A percentile compares a stretch with the other conserved stretches of the same genome.
phyloP scores from a whole-genome alignment of 106 monocot species.

The Vanilla planifolia region DNA sequence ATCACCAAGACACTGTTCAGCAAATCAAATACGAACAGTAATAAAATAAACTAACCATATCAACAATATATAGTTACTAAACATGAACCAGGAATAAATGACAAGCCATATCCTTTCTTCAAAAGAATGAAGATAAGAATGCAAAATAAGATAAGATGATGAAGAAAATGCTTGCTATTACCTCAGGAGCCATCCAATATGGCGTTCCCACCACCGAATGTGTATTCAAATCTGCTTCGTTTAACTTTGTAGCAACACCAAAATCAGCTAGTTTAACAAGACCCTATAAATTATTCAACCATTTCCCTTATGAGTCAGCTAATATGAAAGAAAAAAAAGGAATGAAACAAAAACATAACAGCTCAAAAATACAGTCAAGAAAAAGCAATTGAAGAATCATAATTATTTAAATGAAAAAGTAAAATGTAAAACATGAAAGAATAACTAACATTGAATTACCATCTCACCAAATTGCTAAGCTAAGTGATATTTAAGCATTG shows the following conservation, averaged over 20 bases:
- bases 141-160: background rate
- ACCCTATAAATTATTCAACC: constrained; percentile 46
- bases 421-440: too few species aligned
- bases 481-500: too few species aligned
- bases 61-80: background rate
- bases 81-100: background rate
- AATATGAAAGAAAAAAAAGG: background rate
- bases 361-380: background rate
- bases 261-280: constrained; percentile 98
- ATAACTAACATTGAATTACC: too few species aligned
- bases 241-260: constrained; percentile 98
- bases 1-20: background rate
- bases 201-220: constrained; percentile 99
- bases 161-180: constrained; percentile 15
- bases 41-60: background rate
- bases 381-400: background rate
- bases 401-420: too few species aligned
- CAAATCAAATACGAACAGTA: background rate
- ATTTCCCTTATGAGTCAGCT: background rate
- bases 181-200: constrained; percentile 99
- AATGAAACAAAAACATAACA: constrained; percentile 2
- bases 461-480: too few species aligned
- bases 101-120: too few species aligned
- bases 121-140: background rate
- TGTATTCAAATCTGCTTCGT: constrained; percentile 96